Base-by-base conservation (phyloP, 148 eudicot species). In the Tetragonia tetragonoides region DNA sequence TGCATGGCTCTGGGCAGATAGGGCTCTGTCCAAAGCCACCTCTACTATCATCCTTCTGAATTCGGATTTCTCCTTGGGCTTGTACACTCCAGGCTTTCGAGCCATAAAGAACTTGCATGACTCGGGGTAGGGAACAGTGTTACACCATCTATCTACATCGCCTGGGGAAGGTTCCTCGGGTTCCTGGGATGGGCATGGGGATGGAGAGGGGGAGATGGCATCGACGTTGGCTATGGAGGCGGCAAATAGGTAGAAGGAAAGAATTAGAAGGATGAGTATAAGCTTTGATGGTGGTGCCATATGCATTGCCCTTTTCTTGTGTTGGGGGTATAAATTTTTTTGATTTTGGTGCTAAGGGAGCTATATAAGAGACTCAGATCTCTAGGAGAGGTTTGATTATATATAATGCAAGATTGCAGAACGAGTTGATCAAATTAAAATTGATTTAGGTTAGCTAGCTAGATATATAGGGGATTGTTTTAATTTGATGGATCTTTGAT, bases 1-100 rank as follows among this genome's bases (percentile, higher is more conserved):
- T 20, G 87, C 71, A 12, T 66, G 83, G 41, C 69, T 46, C 10
- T 83, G 87, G 21, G 89, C 91, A 0, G 79, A 75, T 21, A 72
- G 24, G 63, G 91, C 87, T 11, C 83, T 85, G 3, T 84, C 84
- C 56, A 90, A 44, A 20, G 96, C 96, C 51, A 82, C 90, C 72
- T 86, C 74, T 1, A 90, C 78, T 8, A 87, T 38, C 87, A 93
- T 69, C 10, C 66, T 84, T 17, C 91, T 75, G 71, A 93, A 93
- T 14, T 87, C 92, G 39, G 84, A 66, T 59, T 63, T 71, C 44
- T 71, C 40, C 76, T 66, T 81, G 2, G 91, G 95, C 16, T 41
- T 53, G 57, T 47, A 75, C 21, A 20, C 23, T n/a, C 74, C 74
- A 18, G 73, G 79, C 49, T 75, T 71, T 11, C 72, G 83, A 54